Base-by-base conservation (phyloP, 202 grass and related monocot genomes). In the Dendrocalamus latiflorus region DNA sequence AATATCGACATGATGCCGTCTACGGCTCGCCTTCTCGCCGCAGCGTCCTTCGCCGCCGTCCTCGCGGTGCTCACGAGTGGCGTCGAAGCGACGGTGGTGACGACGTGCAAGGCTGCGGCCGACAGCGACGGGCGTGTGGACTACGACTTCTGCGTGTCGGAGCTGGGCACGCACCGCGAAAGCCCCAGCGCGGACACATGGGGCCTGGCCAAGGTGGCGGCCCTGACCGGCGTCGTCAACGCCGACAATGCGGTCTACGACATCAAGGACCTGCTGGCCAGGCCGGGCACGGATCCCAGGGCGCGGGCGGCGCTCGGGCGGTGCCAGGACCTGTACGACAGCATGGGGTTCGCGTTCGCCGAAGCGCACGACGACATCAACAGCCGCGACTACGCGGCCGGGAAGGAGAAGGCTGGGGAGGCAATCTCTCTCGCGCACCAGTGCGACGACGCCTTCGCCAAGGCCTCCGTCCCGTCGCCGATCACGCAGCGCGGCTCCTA, bases 171-270 rank as follows among this genome's bases (percentile, higher is more conserved):
- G 4, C 83, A 89, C 83, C 83, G 43, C 66, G 83, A 86, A 30
- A 86, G 78, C 83, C 78, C 83, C 48, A 78, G 82, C 81, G 89
- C 89, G 2, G 81, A 88, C 85, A 65, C 56, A 0, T 88, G 85
- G 89, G 76, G 81, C 47, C 72, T 91, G 21, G 81, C 89, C 17
- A 89, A 89, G 88, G 78, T 90, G 72, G 88, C 83, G 41, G 83
- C 79, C n/a, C 36, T 78, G 30, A n/a, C n/a, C n/a, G 83, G 89
- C 72, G 53, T 85, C 1, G 44, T n/a, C 82, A 42, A 15, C 50
- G 85, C 89, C 48, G 86, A 72, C 73, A 26, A 88, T 66, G 72
- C 86, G 0, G 66, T 78, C 37, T 83, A 65, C 86, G 80, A 88
- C 86, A 78, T 68, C 74, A 57, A 43, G 36, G 78, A 17, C 14